phyloP scores from a whole-genome alignment of 169 alveolate species.

The Plasmodium berghei region DNA sequence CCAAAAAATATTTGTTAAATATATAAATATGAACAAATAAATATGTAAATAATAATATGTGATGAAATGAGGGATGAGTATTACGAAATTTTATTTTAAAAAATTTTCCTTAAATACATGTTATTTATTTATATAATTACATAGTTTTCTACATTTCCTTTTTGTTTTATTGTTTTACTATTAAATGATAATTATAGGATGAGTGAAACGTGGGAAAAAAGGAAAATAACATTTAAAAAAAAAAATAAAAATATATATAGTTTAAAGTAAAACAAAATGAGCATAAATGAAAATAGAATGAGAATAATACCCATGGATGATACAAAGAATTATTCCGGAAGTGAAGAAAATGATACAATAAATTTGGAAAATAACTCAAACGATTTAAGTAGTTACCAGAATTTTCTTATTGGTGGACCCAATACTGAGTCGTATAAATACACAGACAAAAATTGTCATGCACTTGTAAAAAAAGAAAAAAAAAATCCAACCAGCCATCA shows the following conservation, averaged over 20 bases:
- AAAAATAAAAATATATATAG: neutral
- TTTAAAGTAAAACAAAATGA: slow-evolving; percentile 19
- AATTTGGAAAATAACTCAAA: slow-evolving; percentile 64
- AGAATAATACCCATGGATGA: slow-evolving; percentile 54
- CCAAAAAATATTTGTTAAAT: neutral
- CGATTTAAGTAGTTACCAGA: slow-evolving; percentile 48
- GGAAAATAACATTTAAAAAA: slow-evolving; percentile 3
- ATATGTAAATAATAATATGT: slow-evolving; percentile 8
- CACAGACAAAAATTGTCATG: slow-evolving; percentile 10
- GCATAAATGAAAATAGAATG: slow-evolving; percentile 31
- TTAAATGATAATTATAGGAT: too few species aligned
- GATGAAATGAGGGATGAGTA: too few species aligned
- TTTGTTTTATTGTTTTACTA: too few species aligned
- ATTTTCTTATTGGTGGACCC: slow-evolving; percentile 38
- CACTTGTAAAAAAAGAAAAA: slow-evolving; percentile 46
- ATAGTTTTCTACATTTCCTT: too few species aligned
- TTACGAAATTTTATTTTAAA: neutral
- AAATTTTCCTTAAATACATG: neutral
- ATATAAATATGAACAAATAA: slow-evolving; percentile 2
- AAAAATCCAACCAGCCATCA: neutral
- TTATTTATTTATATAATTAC: neutral
- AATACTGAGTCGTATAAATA: slow-evolving; percentile 13
- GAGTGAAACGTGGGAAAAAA: neutral
- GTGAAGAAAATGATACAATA: slow-evolving; percentile 71
- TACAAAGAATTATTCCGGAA: slow-evolving; percentile 42